These are phyloP conservation scores for Phytophthora kernoviae DNA, from an alignment of 352 stramenopile species.

Conservation along the genomic window DNA sequence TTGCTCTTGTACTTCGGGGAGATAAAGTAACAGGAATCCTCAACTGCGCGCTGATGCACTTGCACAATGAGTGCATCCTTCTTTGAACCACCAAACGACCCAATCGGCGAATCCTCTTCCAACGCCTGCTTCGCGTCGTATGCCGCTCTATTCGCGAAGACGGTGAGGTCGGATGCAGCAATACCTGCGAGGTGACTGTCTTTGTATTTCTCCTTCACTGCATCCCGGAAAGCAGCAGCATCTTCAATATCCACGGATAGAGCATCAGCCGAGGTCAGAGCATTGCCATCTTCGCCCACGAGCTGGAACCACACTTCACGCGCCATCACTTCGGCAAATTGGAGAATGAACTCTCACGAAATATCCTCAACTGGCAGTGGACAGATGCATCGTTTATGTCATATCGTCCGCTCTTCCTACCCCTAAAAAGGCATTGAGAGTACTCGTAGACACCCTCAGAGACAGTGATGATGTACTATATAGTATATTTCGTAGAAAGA, in stretches of 20 bases:
- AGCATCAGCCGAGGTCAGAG: no score
- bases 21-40: conserved; percentile 6
- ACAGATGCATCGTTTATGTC: no score
- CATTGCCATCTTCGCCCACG: no score
- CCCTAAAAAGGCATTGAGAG: neutral
- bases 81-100: neutral
- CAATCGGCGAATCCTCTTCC: neutral
- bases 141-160: neutral
- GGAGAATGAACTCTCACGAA: no score
- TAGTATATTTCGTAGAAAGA: no score
- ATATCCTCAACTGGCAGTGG: no score
- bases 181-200: conserved; percentile 2
- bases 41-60: neutral
- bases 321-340: no score
- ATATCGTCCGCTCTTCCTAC: neutral
- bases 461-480: no score
- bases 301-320: no score
- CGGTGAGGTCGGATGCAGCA: neutral
- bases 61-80: conserved; percentile 4
- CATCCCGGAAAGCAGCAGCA: neutral
- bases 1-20: conserved; percentile 4
- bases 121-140: neutral
- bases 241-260: no score
- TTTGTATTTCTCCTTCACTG: neutral
- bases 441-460: neutral